Conservation (phyloP, 495 filamentous ascomycete genomes). For the Articulospora tetracladia region DNA sequence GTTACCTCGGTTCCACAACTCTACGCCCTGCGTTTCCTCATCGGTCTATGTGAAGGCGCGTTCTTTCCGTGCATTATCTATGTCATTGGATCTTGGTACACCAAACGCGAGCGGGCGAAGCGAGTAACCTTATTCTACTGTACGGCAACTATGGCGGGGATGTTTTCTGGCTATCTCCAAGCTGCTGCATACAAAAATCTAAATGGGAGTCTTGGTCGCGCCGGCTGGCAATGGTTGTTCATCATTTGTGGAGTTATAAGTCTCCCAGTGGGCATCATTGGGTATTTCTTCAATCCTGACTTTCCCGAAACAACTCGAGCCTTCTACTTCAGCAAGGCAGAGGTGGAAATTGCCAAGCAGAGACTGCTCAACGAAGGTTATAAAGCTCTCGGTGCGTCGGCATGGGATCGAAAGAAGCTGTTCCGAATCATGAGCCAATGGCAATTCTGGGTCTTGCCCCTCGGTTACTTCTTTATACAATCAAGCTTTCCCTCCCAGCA, state of each 20-base stretch:
- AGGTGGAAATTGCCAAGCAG: slow-evolving; percentile 5
- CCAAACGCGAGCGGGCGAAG: slow-evolving; percentile 30
- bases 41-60: slow-evolving; percentile 32
- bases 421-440: slow-evolving; percentile 11
- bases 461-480: slow-evolving; percentile 16
- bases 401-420: slow-evolving; percentile 11
- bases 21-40: slow-evolving; percentile 56
- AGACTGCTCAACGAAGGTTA: slow-evolving; percentile 6
- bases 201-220: slow-evolving; percentile 41
- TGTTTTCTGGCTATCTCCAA: slow-evolving; percentile 53
- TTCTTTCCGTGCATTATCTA: slow-evolving; percentile 40
- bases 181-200: slow-evolving; percentile 43
- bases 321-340: slow-evolving; percentile 30
- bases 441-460: slow-evolving; percentile 19
- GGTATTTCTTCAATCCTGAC: slow-evolving; percentile 41
- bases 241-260: slow-evolving; percentile 42
- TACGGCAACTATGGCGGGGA: slow-evolving; percentile 27
- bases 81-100: slow-evolving; percentile 47
- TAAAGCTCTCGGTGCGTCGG: slow-evolving; percentile 7
- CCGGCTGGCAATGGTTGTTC: slow-evolving; percentile 44
- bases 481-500: slow-evolving; percentile 1
- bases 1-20: slow-evolving; percentile 45
- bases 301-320: slow-evolving; percentile 41
- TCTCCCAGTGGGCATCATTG: slow-evolving; percentile 42
- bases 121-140: slow-evolving; percentile 31